Conservation (phyloP, 192 early-diverging fungal species). For the Coemansia sp. region DNA sequence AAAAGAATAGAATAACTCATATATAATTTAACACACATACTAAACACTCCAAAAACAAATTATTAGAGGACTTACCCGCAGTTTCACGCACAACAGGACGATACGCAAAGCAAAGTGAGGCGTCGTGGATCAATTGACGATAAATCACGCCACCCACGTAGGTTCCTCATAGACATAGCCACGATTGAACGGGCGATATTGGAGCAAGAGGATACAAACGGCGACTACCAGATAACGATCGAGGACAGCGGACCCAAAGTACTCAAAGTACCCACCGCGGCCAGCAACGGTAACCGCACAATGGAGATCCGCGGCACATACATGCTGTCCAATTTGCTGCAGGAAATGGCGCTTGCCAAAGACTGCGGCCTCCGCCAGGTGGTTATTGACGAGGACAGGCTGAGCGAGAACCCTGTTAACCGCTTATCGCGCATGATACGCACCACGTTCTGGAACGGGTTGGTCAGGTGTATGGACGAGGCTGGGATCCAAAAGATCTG, state of each 20-base stretch:
- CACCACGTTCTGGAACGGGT: slow-evolving; percentile 93
- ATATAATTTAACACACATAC: background rate
- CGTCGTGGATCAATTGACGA: slow-evolving; percentile 68
- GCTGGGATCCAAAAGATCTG: slow-evolving; percentile 88
- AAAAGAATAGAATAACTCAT: background rate
- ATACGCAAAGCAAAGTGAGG: slow-evolving; percentile 11
- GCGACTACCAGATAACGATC: slow-evolving; percentile 93
- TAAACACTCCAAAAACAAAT: background rate
- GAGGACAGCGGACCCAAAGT: slow-evolving; percentile 90
- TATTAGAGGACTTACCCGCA: background rate
- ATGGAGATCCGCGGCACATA: slow-evolving; percentile 95
- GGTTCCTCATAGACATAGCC: slow-evolving; percentile 86
- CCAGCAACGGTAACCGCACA: slow-evolving; percentile 82
- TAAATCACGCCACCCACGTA: slow-evolving; percentile 63
- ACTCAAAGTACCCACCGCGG: slow-evolving; percentile 82
- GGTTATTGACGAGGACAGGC: slow-evolving; percentile 83
- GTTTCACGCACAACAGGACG: background rate
- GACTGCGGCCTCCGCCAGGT: slow-evolving; percentile 88
- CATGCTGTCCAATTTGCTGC: slow-evolving; percentile 91
- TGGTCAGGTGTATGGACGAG: slow-evolving; percentile 86
- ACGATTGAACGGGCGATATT: slow-evolving; percentile 78
- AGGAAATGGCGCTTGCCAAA: slow-evolving; percentile 90
- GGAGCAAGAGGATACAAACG: slow-evolving; percentile 94
- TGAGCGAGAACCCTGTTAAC: slow-evolving; percentile 95
- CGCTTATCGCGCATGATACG: slow-evolving; percentile 88